Evolutionary conservation across 257 asterid genomes (phyloP), one percentile per base, ranked within the genome.

Genomic region (Salvia hispanica): DNA sequence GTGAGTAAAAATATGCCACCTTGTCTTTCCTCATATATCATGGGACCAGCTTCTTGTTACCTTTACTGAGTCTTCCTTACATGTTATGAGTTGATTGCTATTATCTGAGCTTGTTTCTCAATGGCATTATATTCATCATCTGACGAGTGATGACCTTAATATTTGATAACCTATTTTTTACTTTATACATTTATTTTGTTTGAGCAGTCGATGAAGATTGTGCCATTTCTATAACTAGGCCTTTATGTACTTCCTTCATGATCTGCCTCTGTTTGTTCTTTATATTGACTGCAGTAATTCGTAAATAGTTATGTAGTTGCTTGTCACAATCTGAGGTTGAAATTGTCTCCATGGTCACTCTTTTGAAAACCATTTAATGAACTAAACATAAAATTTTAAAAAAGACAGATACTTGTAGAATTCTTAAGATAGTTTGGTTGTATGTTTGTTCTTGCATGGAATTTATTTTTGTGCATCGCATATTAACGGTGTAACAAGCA

Each of bases 1-100:
- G 99, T 95, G 84, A 84, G 99, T 89, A 62, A 44, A 71, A 21
- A 21, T 36, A 69, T 64, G 34, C 64, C 25, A 25, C 67, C 67
- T 58, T 21, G 25, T 21, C 25, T 21, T 21, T 21, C 25, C 25
- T 21, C 25, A 21, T 21, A 21, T 0, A 21, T 21, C 25, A 21
- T 21, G 25, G 25, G 25, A 21, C 25, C 2, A 2, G 25, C 25
- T 21, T 21, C 25, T 21, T 21, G 0, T 21, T 21, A 21, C 25
- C 25, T 21, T 21, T 21, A 21, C 25, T 21, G 25, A 2, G 25
- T 2, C 0, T 21, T 21, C 25, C 25, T 21, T 21, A 21, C 25
- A 21, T 21, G 25, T 21, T 21, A 21, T 21, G 25, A 21, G 25
- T 21, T 74, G 67, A 53, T 52, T 54, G 51, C 51, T 74, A n/a